Percentiles rank a stretch among this genome's conserved stretches.
phyloP scores from a whole-genome alignment of 116 monocot genomes.

The Dioscorea cayenensis region DNA sequence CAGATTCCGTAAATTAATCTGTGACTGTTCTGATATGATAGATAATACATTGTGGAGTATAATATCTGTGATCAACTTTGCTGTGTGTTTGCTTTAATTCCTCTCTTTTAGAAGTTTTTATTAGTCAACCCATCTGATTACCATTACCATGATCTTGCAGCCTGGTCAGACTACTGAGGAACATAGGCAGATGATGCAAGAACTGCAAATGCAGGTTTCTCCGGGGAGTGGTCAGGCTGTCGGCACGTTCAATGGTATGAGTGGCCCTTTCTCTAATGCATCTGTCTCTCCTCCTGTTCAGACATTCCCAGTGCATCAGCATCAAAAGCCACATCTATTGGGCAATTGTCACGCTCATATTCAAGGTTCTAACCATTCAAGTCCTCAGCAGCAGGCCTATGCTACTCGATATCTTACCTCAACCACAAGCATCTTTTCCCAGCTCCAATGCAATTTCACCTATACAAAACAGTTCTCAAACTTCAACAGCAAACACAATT shows the following conservation, averaged over 20 bases:
- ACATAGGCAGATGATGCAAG: conserved; percentile 72
- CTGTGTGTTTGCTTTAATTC: neutral
- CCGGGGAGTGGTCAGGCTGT: conserved; percentile 45
- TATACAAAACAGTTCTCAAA: conserved; percentile 30
- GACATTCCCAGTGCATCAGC: conserved; percentile 52
- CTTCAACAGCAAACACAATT: conserved; percentile 32
- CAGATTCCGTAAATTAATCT: neutral
- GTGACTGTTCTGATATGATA: neutral
- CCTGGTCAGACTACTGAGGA: conserved; percentile 63
- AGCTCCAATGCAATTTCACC: conserved; percentile 26
- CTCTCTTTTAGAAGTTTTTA: no score
- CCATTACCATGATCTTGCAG: conserved; percentile 17
- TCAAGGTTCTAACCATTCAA: conserved; percentile 47
- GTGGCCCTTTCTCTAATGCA: conserved; percentile 34
- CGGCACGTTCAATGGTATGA: conserved; percentile 43
- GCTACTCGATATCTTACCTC: conserved; percentile 44
- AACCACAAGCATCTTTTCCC: conserved; percentile 38
- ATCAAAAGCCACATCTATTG: conserved; percentile 54
- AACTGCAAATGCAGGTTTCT: conserved; percentile 62
- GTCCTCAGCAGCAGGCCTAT: conserved; percentile 73
- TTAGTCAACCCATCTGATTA: neutral
- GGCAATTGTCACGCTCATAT: conserved; percentile 52
- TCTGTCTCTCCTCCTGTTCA: conserved; percentile 33
- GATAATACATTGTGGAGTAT: neutral
- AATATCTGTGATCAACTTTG: neutral